phyloP scores from a whole-genome alignment of 163 green algal species.

The Scenedesmus sp. region DNA sequence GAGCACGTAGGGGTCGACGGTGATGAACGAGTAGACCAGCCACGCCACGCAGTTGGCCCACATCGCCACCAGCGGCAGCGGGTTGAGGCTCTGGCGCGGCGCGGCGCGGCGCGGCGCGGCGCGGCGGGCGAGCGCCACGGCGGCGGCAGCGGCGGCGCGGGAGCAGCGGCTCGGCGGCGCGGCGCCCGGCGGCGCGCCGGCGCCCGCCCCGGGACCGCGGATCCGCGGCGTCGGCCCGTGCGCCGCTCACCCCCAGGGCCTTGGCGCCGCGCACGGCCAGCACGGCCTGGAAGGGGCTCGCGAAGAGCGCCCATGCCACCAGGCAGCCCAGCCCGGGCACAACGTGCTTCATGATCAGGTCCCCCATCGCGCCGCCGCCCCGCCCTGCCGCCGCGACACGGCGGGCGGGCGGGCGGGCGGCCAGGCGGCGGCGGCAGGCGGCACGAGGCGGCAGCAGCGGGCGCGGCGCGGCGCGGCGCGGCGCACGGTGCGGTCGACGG shows the following conservation, averaged over 20 bases:
- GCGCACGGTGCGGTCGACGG: too few relatives aligned
- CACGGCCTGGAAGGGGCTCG: slow-evolving; percentile 31
- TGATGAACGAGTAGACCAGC: slow-evolving; percentile 49
- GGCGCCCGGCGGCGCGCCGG: too few relatives aligned
- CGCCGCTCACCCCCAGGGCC: slow-evolving; percentile 27
- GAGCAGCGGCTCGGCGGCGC: too few relatives aligned
- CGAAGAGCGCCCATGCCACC: slow-evolving; percentile 38
- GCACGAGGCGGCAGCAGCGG: neutral
- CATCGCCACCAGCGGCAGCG: slow-evolving; percentile 37
- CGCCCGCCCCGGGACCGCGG: too few relatives aligned
- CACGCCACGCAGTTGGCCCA: slow-evolving; percentile 44
- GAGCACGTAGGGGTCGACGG: slow-evolving; percentile 34
- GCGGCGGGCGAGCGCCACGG: neutral
- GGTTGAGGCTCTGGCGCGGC: slow-evolving; percentile 41
- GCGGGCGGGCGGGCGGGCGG: too few relatives aligned
- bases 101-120: too few relatives aligned
- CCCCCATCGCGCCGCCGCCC: slow-evolving; percentile 11
- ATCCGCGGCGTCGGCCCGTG: too few relatives aligned
- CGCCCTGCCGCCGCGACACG: too few relatives aligned
- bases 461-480: too few relatives aligned
- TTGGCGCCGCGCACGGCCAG: slow-evolving; percentile 21
- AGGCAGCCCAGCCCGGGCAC: slow-evolving; percentile 28
- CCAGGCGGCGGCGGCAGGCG: too few relatives aligned
- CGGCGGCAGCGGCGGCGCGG: neutral
- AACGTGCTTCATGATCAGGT: slow-evolving; percentile 41